A percentile compares a stretch with the other conserved stretches of the same genome.
These are phyloP conservation scores for Oryza nivara DNA, from an alignment of 176 grass and related monocot species.

Conservation along the genomic window DNA sequence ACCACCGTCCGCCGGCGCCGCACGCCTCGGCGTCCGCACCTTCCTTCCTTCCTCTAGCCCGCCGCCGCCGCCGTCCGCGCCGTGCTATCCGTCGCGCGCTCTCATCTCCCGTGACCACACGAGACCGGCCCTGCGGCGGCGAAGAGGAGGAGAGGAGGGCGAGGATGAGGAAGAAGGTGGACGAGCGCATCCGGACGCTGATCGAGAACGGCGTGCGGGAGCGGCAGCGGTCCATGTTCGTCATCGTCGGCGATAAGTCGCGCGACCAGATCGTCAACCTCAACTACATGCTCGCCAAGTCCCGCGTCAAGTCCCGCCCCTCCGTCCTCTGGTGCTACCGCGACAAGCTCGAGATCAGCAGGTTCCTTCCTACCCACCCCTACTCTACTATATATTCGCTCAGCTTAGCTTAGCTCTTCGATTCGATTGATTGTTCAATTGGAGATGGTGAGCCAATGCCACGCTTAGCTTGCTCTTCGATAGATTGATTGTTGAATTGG, in stretches of 20 bases:
- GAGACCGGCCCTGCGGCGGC: not conserved
- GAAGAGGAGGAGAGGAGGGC: not conserved
- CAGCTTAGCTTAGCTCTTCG: too few species aligned
- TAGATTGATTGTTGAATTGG: not conserved
- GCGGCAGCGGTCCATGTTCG: slow-evolving; percentile 85
- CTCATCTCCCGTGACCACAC: too few species aligned
- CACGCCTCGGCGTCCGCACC: too few species aligned
- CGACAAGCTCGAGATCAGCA: slow-evolving; percentile 94
- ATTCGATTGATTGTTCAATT: not conserved
- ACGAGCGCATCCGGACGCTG: slow-evolving; percentile 81
- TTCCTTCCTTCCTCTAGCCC: too few species aligned
- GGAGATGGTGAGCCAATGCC: too few species aligned
- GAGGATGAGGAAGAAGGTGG: slow-evolving; percentile 95
- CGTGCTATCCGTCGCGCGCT: too few species aligned
- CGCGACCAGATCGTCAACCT: slow-evolving; percentile 91
- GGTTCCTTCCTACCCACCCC: slow-evolving; percentile 29
- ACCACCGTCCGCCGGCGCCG: too few species aligned
- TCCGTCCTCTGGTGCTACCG: slow-evolving; percentile 94
- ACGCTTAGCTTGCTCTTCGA: too few species aligned
- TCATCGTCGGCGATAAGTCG: slow-evolving; percentile 96
- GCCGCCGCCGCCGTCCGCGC: too few species aligned
- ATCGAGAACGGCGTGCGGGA: slow-evolving; percentile 86
- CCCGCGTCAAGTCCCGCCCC: slow-evolving; percentile 70
- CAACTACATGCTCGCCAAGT: slow-evolving; percentile 88
- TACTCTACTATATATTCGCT: not conserved